A percentile compares a stretch with the other conserved stretches of the same genome.
Evolutionary conservation across 169 alveolate genomes (phyloP).

Genomic region (Fabrea salina): DNA sequence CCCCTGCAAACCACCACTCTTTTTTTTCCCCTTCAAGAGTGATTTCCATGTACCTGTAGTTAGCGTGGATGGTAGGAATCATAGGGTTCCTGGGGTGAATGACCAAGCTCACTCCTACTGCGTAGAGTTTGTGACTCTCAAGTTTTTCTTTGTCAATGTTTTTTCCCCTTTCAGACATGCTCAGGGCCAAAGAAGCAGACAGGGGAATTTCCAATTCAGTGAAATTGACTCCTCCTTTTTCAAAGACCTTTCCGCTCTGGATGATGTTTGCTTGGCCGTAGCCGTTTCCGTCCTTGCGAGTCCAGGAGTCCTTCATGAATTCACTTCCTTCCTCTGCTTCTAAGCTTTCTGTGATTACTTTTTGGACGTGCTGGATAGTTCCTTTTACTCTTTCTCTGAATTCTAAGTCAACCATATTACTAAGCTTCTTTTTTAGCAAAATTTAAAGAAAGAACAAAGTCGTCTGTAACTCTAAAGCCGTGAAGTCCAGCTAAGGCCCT

Average conservation of each 20-base stretch:
- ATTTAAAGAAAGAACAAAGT: no score
- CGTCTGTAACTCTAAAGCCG: no score
- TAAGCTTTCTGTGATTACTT: background rate
- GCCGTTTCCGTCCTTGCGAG: conserved; percentile 61
- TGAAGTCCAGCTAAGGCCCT: no score
- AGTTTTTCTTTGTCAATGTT: conserved; percentile 35
- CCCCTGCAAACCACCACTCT: conserved; percentile 91
- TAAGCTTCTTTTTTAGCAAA: no score
- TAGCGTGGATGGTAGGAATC: conserved; percentile 83
- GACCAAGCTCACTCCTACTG: conserved; percentile 83
- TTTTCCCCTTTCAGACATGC: conserved; percentile 64
- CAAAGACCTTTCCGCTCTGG: conserved; percentile 77
- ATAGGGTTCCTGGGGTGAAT: conserved; percentile 85
- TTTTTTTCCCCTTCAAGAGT: conserved; percentile 38
- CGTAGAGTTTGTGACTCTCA: conserved; percentile 61
- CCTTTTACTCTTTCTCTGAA: conserved; percentile 1
- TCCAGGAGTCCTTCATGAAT: conserved; percentile 65
- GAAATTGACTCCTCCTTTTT: conserved; percentile 80
- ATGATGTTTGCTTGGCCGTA: conserved; percentile 75
- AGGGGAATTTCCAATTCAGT: conserved; percentile 69
- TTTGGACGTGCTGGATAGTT: background rate
- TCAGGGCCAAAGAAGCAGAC: conserved; percentile 54
- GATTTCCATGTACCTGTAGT: conserved; percentile 75
- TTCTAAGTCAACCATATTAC: conserved; percentile 25
- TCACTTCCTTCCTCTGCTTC: background rate